Evolutionary conservation across 2,329 filamentous ascomycete genomes (phyloP), one percentile per base, ranked within the genome.

Genomic region (Dothiorella sarmentorum): DNA sequence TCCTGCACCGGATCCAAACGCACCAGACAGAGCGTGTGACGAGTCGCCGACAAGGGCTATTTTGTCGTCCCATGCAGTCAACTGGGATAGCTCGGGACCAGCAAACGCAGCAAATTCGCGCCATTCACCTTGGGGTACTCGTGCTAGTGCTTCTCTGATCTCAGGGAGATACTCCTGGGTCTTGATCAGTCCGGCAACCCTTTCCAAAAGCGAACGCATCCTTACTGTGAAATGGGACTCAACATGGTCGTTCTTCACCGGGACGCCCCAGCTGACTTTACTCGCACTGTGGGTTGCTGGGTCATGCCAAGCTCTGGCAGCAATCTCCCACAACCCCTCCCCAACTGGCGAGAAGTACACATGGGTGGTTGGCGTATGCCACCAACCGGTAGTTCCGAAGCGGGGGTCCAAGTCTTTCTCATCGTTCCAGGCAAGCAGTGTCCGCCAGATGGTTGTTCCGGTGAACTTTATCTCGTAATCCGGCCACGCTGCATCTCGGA

Each of bases 31-130:
- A 0, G 81, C 79, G 64, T 84, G 82, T 1, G 80, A 83, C 0
- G 80, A 76, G 62, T 84, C 81, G 7, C 81, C 82, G 0, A 83
- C 75, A 3, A 84, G 71, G 5, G 78, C 81, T 2, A 82, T 63
- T n/a, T 29, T 53, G 53, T 75, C 76, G 40, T 75, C 67, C 70
- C 75, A 80, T 2, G 68, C 74, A 1, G 67, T 74, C 3, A 80
- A 66, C 2, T 67, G 67, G 7, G 71, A 61, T 17, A 80, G 63
- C 33, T 77, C 73, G 1, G 77, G 77, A 0, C 78, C 78, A 1
- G 78, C 73, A 56, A 80, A 80, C 0, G 77, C 74, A 3, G 78
- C 73, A 38, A 80, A 80, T 51, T 80, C 77, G 22, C 73, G 73
- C 78, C 78, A 80, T 17, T 63, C 61, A 1, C 73, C 69, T 60